Evolutionary conservation across 805 yeast genomes (phyloP), one percentile per base, ranked within the genome.

Genomic region (Suhomyces xylopsoci): DNA sequence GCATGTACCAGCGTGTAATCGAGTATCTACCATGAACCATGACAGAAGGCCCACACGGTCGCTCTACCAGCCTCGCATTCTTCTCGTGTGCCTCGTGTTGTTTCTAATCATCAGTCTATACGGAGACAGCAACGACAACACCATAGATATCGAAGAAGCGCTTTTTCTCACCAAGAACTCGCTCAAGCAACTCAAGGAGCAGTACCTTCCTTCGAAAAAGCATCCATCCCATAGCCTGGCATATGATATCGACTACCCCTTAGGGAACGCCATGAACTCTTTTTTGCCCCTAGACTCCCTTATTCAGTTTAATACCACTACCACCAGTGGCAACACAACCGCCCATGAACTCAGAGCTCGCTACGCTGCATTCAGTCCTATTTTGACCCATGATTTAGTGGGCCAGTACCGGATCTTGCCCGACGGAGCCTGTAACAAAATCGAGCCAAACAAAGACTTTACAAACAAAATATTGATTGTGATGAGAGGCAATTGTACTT

Each of bases 341-440:
- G 47, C 59, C 7, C 59, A 55, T 17, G 62, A 60, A 24, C 48
- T 72, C 20, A 51, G 62, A 6, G 77, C 67, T 3, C 58, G 80
- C 22, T 75, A 74, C 54, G 80, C 79, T 7, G 69, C 78, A 2
- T 75, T 74, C 59, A 71, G 77, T 53, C 71, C 75, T 5, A 54
- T 74, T 2, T 55, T 75, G 28, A 65, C 54, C 45, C 58, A 52
- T 24, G 56, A 58, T 17, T 24, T 75, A 24, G n/a, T 34, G 15
- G 62, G 71, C 36, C 40, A 62, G 7, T 74, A 64, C 53, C 17
- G 25, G 25, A 55, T 71, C 1, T 58, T 72, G 19, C 66, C 68
- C 6, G 55, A 56, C 25, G 56, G 66, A 49, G 78, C 70, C 9
- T 74, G 79, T 55, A 14, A 46, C 10, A 34, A 53, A 30, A n/a